phyloP scores from a whole-genome alignment of 257 asterid genomes.

The Rhazya stricta region DNA sequence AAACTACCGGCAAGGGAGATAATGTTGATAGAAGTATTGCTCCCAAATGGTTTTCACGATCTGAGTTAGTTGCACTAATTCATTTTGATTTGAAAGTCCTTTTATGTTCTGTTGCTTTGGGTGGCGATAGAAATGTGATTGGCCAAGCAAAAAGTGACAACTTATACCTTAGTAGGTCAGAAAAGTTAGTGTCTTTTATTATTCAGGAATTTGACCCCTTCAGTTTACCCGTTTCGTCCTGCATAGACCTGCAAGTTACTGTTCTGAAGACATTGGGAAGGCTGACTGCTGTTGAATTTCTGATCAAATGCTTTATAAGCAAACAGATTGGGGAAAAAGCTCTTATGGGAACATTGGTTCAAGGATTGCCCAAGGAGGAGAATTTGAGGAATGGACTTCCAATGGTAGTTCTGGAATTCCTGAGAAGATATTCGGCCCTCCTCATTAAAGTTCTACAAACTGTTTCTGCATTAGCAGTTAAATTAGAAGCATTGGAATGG shows the following conservation, averaged over 20 bases:
- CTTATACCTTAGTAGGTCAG: slow-evolving; percentile 49
- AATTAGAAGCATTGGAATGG: slow-evolving; percentile 79
- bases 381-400: slow-evolving; percentile 40
- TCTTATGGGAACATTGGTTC: slow-evolving; percentile 36
- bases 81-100: slow-evolving; percentile 75
- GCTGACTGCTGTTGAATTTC: slow-evolving; percentile 59
- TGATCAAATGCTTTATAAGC: slow-evolving; percentile 52
- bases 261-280: slow-evolving; percentile 62
- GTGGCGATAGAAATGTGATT: slow-evolving; percentile 38
- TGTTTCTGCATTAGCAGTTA: slow-evolving; percentile 74
- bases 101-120: slow-evolving; percentile 54
- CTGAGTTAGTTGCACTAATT: slow-evolving; percentile 62
- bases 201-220: slow-evolving; percentile 59
- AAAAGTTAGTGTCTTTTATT: slow-evolving; percentile 49
- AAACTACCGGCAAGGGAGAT: slow-evolving; percentile 33
- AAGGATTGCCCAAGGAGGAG: slow-evolving; percentile 36
- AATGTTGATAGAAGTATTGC: slow-evolving; percentile 23
- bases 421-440: slow-evolving; percentile 51
- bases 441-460: slow-evolving; percentile 62
- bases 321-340: slow-evolving; percentile 35
- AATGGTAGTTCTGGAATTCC: slow-evolving; percentile 43
- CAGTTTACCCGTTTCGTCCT: slow-evolving; percentile 40
- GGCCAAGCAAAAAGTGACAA: slow-evolving; percentile 43
- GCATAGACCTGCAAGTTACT: slow-evolving; percentile 67
- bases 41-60: slow-evolving; percentile 43